Evolutionary conservation across 805 yeast species (phyloP).

Genomic region (Saccharomycopsis synnaedendra): DNA sequence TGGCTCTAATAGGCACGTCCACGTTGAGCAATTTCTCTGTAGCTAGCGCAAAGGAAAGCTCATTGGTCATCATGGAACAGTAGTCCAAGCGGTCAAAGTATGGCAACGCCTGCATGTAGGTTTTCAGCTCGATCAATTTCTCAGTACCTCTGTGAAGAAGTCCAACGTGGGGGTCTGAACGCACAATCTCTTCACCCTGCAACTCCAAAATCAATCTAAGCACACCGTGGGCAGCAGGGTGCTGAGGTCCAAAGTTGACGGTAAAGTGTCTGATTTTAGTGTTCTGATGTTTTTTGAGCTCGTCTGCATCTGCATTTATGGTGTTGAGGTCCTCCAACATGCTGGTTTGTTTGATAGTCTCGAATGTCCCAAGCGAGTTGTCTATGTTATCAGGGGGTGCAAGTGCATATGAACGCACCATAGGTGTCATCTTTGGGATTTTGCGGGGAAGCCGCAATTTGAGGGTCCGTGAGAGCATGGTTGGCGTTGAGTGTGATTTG

Average conservation of each 20-base stretch:
- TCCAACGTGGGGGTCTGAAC: slow-evolving; percentile 86
- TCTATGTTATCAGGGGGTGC: slow-evolving; percentile 21
- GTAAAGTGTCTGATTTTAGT: slow-evolving; percentile 75
- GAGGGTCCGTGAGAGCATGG: too few relatives aligned
- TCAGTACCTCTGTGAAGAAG: slow-evolving; percentile 83
- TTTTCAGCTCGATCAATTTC: slow-evolving; percentile 76
- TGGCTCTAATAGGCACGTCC: slow-evolving; percentile 77
- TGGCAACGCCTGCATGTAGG: slow-evolving; percentile 81
- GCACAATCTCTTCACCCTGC: slow-evolving; percentile 79
- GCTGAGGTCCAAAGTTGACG: slow-evolving; percentile 87
- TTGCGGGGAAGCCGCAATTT: too few relatives aligned
- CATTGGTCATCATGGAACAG: slow-evolving; percentile 85
- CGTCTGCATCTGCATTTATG: slow-evolving; percentile 27
- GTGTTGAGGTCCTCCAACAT: slow-evolving; percentile 21
- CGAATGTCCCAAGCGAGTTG: slow-evolving; percentile 31
- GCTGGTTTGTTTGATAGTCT: slow-evolving; percentile 17
- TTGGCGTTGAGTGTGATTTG: too few relatives aligned
- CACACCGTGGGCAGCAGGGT: slow-evolving; percentile 93
- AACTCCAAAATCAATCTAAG: slow-evolving; percentile 75
- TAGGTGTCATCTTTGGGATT: too few relatives aligned
- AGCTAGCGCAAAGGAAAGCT: slow-evolving; percentile 72
- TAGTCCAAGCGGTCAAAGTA: slow-evolving; percentile 83
- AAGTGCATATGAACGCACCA: too few relatives aligned
- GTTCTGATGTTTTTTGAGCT: slow-evolving; percentile 19
- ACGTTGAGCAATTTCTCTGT: slow-evolving; percentile 76